A percentile compares a stretch with the other conserved stretches of the same genome.
phyloP scores from a whole-genome alignment of 805 yeast species.

The Ogataea methanolica region DNA sequence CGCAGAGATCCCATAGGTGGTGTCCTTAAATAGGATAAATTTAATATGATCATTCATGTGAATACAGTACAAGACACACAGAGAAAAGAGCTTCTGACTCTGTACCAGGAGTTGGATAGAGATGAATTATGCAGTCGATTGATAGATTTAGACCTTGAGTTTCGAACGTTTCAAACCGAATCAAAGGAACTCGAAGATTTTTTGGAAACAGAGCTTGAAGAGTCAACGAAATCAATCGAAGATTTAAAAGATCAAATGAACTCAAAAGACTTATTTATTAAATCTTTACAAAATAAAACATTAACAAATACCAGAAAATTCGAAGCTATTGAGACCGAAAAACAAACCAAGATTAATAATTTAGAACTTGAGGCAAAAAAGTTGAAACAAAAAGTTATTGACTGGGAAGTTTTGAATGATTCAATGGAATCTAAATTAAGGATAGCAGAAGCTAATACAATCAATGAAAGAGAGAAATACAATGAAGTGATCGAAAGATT shows the following conservation, averaged over 20 bases:
- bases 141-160: constrained; percentile 19
- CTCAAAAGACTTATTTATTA: not conserved
- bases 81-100: not conserved
- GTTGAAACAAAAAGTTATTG: constrained; percentile 12
- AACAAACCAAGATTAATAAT: not conserved
- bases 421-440: constrained; percentile 19
- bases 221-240: constrained; percentile 2
- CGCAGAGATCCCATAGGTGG: no score
- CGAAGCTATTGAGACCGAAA: constrained; percentile 2
- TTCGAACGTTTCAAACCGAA: constrained; percentile 15
- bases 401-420: constrained; percentile 24
- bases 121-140: constrained; percentile 12
- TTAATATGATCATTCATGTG: not conserved
- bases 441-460: constrained; percentile 6
- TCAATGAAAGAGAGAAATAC: constrained; percentile 9
- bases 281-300: constrained; percentile 2
- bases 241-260: not conserved
- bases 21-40: no score
- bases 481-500: constrained; percentile 20
- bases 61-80: not conserved
- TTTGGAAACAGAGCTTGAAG: constrained; percentile 19
- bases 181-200: constrained; percentile 23
- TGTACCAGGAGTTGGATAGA: constrained; percentile 5
- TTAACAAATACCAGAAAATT: constrained; percentile 7
- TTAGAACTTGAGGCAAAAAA: constrained; percentile 4